These are phyloP conservation scores for Boletus subcaerulescens DNA, from an alignment of 768 basidiomycete species.

Conservation along the genomic window DNA sequence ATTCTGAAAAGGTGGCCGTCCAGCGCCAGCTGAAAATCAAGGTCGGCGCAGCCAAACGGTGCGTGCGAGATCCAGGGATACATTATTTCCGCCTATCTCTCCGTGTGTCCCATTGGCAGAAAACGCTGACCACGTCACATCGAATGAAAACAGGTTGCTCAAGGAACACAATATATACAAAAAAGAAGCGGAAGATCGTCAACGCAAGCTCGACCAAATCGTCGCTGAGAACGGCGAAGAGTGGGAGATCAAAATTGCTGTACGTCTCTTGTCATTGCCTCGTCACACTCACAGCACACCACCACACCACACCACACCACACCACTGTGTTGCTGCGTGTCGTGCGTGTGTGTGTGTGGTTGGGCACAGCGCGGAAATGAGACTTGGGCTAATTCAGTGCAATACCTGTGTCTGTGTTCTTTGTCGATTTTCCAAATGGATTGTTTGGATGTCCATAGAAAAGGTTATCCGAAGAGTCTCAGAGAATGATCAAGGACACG, in stretches of 20 bases:
- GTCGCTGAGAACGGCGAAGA: slow-evolving; percentile 60
- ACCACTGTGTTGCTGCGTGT: slow-evolving; percentile 14
- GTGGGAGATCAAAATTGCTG: slow-evolving; percentile 77
- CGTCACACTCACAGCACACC: background rate
- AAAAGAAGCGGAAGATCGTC: slow-evolving; percentile 59
- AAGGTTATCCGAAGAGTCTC: slow-evolving; percentile 70
- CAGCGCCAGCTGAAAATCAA: slow-evolving; percentile 78
- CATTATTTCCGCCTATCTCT: slow-evolving; percentile 17
- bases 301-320: background rate
- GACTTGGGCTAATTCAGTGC: slow-evolving; percentile 18
- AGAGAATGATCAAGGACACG: slow-evolving; percentile 77
- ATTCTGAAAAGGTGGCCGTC: slow-evolving; percentile 33
- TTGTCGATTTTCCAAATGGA: slow-evolving; percentile 5
- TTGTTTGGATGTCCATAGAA: slow-evolving; percentile 37
- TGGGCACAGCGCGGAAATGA: slow-evolving; percentile 31
- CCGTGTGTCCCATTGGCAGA: background rate
- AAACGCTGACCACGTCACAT: slow-evolving; percentile 12
- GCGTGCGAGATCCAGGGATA: slow-evolving; percentile 37
- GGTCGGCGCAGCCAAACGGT: slow-evolving; percentile 65
- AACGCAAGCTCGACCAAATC: slow-evolving; percentile 59
- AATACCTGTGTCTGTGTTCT: slow-evolving; percentile 6
- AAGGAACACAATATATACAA: slow-evolving; percentile 70
- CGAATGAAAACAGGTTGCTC: slow-evolving; percentile 42
- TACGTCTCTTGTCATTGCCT: slow-evolving; percentile 36
- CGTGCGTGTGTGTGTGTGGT: slow-evolving; percentile 14